Percentiles rank a stretch among this genome's conserved stretches.
Conservation (phyloP, 257 asterid genomes). For the Solanum pimpinellifolium region DNA sequence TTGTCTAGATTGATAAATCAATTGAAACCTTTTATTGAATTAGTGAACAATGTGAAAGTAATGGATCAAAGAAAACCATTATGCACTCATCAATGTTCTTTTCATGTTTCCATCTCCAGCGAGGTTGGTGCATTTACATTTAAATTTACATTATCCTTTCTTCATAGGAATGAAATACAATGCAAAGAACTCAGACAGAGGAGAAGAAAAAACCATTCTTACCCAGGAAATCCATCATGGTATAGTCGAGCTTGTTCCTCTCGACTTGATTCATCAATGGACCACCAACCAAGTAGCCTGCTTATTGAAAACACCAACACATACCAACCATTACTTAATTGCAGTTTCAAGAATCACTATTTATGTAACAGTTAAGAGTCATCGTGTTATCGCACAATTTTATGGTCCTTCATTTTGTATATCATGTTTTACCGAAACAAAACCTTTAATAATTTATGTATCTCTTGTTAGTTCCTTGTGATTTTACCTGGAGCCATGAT, state of each 20-base stretch:
- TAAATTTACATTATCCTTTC: neutral
- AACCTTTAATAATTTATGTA: neutral
- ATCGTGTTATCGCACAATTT: neutral
- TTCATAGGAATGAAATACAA: neutral
- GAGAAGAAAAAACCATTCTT: conserved; percentile 8
- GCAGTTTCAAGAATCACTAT: neutral
- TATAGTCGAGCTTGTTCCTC: conserved; percentile 87
- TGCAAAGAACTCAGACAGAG: neutral
- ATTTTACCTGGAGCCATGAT: conserved; percentile 87
- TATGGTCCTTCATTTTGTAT: neutral
- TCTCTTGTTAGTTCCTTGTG: neutral
- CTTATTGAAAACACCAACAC: conserved; percentile 3
- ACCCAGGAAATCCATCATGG: conserved; percentile 71
- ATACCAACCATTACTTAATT: neutral
- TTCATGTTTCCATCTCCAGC: neutral
- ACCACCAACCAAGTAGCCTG: conserved; percentile 99
- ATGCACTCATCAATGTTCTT: neutral
- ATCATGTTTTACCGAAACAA: neutral
- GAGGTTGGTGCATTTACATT: neutral
- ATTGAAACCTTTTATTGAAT: neutral
- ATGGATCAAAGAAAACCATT: neutral
- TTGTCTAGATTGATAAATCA: neutral
- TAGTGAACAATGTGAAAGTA: neutral
- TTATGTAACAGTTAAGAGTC: neutral
- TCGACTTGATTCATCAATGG: conserved; percentile 88